Conservation (phyloP, 2,329 filamentous ascomycete species). For the Ophiostoma quercus region DNA sequence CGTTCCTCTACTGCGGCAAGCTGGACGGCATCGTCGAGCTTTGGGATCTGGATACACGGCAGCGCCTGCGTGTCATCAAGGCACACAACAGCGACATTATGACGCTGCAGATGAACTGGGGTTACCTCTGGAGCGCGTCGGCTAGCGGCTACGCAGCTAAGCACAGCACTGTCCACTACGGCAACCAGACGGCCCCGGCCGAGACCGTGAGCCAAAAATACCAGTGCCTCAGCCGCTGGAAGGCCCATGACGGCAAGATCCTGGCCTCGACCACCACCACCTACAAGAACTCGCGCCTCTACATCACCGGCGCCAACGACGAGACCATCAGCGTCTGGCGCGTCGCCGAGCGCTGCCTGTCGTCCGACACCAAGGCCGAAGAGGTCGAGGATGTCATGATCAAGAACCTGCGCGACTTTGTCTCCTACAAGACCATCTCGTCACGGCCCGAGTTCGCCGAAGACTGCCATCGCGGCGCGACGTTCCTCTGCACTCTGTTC, state of each 20-base stretch:
- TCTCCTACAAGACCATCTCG: slow-evolving; percentile 88
- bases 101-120: slow-evolving; percentile 78
- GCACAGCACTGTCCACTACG: slow-evolving; percentile 62
- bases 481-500: slow-evolving; percentile 83
- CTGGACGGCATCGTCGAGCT: slow-evolving; percentile 84
- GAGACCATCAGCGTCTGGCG: slow-evolving; percentile 86
- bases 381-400: slow-evolving; percentile 53
- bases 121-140: slow-evolving; percentile 81
- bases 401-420: slow-evolving; percentile 74
- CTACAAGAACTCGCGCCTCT: slow-evolving; percentile 69
- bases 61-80: slow-evolving; percentile 81
- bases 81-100: slow-evolving; percentile 77
- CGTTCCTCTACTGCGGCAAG: slow-evolving; percentile 87
- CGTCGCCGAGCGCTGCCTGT: slow-evolving; percentile 46
- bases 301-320: slow-evolving; percentile 91
- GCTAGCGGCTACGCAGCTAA: slow-evolving; percentile 79
- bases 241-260: slow-evolving; percentile 78
- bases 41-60: slow-evolving; percentile 93
- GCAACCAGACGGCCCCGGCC: slow-evolving; percentile 46
- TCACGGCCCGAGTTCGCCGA: slow-evolving; percentile 79
- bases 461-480: slow-evolving; percentile 88
- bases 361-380: slow-evolving; percentile 35
- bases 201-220: slow-evolving; percentile 52
- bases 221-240: slow-evolving; percentile 35
- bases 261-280: slow-evolving; percentile 73